A percentile compares a stretch with the other conserved stretches of the same genome.
Conservation (phyloP, 345 rosid species). For the Arabidopsis arenosa region DNA sequence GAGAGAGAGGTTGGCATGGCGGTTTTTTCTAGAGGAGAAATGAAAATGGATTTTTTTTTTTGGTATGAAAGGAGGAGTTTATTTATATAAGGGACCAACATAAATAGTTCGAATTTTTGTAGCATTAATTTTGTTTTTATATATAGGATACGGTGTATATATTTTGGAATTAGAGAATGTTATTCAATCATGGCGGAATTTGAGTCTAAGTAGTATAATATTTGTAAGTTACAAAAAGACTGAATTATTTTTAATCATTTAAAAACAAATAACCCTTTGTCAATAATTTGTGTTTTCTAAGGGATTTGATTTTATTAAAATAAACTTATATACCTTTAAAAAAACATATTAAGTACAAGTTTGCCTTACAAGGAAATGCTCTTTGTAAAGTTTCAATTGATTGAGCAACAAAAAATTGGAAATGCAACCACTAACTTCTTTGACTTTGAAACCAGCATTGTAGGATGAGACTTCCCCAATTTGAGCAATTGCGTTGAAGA, state of each 20-base stretch:
- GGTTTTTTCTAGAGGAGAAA: conserved; percentile 24
- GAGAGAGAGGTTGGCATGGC: conserved; percentile 37
- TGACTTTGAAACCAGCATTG: conserved; percentile 21
- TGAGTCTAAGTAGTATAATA: background rate
- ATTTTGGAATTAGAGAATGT: conserved; percentile 13
- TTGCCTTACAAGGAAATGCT: background rate
- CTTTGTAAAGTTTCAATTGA: conserved; percentile 11
- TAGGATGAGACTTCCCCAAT: conserved; percentile 20
- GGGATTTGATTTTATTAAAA: no score
- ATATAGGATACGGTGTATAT: background rate
- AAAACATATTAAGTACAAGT: no score
- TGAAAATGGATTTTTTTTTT: background rate
- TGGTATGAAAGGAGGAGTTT: conserved; percentile 14
- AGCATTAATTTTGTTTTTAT: background rate
- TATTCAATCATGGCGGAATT: conserved; percentile 5
- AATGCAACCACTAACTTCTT: conserved; percentile 16
- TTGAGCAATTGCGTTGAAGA: conserved; percentile 15
- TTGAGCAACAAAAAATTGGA: conserved; percentile 1
- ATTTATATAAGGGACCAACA: conserved; percentile 23
- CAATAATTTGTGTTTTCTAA: background rate
- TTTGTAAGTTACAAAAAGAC: background rate
- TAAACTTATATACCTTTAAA: no score
- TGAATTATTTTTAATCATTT: no score
- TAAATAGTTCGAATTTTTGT: background rate
- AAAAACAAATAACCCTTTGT: background rate